Evolutionary conservation across 306 rosid species (phyloP).

Genomic region (Begonia loranthoides): DNA sequence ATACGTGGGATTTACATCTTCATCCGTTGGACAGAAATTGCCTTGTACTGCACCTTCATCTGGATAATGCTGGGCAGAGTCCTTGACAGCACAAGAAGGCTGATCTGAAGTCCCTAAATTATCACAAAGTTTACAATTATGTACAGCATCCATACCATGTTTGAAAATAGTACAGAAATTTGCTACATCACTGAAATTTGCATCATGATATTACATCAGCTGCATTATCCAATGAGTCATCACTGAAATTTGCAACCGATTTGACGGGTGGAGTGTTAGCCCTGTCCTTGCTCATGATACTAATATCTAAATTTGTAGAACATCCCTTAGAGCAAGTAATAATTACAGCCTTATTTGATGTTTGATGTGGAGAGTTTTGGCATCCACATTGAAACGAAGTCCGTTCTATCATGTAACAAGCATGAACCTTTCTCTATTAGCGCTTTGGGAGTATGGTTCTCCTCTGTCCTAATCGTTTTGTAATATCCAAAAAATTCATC

Average conservation of each 20-base stretch:
- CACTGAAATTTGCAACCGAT: no score
- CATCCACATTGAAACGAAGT: no score
- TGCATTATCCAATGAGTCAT: conserved; percentile 13
- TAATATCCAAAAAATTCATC: no score
- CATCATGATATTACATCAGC: no score
- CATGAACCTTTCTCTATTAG: no score
- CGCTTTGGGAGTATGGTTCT: no score
- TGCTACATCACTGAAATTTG: conserved; percentile 8
- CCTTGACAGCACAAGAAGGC: no score
- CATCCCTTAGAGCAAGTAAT: conserved; percentile 9
- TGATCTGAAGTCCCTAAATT: conserved; percentile 9
- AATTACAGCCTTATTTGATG: conserved; percentile 9
- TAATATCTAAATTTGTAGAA: conserved; percentile 21
- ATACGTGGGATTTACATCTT: no score
- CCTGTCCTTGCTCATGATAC: conserved; percentile 11
- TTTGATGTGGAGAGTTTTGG: conserved; percentile 11
- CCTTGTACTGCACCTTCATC: conserved; percentile 1
- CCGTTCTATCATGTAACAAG: no score
- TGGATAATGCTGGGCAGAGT: no score
- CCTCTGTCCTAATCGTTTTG: no score
- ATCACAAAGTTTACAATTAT: conserved; percentile 12
- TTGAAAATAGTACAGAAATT: conserved; percentile 7
- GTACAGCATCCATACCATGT: background rate
- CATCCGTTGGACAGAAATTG: conserved; percentile 9
- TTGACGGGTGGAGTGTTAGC: no score